These are phyloP conservation scores for Aspergillus quadrilineatus DNA, from an alignment of 2,329 filamentous ascomycete genomes.

Conservation along the genomic window DNA sequence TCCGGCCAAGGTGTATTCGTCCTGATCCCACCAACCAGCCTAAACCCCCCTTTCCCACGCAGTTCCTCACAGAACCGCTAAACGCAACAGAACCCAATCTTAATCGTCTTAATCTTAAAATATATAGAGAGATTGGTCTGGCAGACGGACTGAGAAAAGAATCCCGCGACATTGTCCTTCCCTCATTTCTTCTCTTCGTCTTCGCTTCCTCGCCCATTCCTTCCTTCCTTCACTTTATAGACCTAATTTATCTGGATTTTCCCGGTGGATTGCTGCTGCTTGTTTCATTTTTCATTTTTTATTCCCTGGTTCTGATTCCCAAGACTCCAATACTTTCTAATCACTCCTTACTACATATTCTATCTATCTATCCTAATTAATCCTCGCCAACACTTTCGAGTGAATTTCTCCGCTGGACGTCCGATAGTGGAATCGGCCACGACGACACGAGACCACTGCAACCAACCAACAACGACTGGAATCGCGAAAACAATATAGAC, in stretches of 20 bases:
- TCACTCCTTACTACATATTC: background rate
- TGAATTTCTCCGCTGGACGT: slow-evolving; percentile 1
- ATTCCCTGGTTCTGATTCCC: background rate
- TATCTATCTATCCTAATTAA: slow-evolving; percentile 7
- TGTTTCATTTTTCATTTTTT: slow-evolving; percentile 17
- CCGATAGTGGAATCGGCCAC: slow-evolving; percentile 2
- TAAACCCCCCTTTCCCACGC: slow-evolving; percentile 2
- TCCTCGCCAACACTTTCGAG: background rate
- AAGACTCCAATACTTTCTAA: background rate
- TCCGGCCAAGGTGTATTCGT: slow-evolving; percentile 6
- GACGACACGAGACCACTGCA: slow-evolving; percentile 16
- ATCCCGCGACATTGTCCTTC: slow-evolving; percentile 16
- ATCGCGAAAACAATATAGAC: slow-evolving; percentile 11
- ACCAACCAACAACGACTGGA: slow-evolving; percentile 14
- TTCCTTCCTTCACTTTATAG: slow-evolving; percentile 15
- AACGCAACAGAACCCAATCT: slow-evolving; percentile 8
- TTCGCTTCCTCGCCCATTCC: background rate
- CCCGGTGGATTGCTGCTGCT: slow-evolving; percentile 11
- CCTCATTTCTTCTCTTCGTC: slow-evolving; percentile 5
- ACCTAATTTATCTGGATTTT: slow-evolving; percentile 19
- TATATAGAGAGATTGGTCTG: slow-evolving; percentile 3
- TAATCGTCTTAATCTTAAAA: slow-evolving; percentile 14
- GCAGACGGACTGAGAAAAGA: slow-evolving; percentile 12
- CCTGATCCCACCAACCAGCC: slow-evolving; percentile 1
- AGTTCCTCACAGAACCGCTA: background rate